Conservation (phyloP, 768 basidiomycete species). For the Nidula microcarpa region DNA sequence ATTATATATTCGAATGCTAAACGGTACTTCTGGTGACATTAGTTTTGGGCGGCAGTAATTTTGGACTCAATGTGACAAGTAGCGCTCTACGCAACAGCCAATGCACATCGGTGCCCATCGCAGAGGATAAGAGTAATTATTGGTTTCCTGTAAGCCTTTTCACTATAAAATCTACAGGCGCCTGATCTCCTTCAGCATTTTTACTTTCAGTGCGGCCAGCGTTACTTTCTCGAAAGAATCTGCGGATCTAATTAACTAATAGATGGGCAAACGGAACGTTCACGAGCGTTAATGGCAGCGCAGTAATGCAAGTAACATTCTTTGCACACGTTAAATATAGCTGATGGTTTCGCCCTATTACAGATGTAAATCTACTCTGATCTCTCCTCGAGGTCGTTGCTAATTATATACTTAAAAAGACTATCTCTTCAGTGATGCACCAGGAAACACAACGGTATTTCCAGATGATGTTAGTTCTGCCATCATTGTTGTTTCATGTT, state of each 20-base stretch:
- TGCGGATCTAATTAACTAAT: too few relatives aligned
- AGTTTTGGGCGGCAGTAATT: constrained; percentile 55
- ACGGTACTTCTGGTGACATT: not conserved
- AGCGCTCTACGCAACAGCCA: constrained; percentile 37
- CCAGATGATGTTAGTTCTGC: constrained; percentile 31
- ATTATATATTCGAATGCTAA: not conserved
- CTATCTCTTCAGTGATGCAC: constrained; percentile 33
- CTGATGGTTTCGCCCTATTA: too few relatives aligned
- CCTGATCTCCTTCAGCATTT: constrained; percentile 27
- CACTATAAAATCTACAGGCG: not conserved
- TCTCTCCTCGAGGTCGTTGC: too few relatives aligned
- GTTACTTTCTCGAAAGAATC: too few relatives aligned
- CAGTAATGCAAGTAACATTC: constrained; percentile 35
- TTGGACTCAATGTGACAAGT: constrained; percentile 38
- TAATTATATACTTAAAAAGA: not conserved
- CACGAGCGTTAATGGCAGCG: constrained; percentile 35
- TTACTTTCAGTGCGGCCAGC: constrained; percentile 39
- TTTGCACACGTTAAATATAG: not conserved
- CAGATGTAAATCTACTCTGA: too few relatives aligned
- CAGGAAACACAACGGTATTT: constrained; percentile 34
- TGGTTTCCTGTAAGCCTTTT: constrained; percentile 43
- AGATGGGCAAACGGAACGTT: constrained; percentile 40
- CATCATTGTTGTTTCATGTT: not conserved
- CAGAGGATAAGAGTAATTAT: constrained; percentile 50
- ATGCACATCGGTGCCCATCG: constrained; percentile 52